Conservation (phyloP, 208 protist genomes). For the Tritrichomonas foetus region DNA sequence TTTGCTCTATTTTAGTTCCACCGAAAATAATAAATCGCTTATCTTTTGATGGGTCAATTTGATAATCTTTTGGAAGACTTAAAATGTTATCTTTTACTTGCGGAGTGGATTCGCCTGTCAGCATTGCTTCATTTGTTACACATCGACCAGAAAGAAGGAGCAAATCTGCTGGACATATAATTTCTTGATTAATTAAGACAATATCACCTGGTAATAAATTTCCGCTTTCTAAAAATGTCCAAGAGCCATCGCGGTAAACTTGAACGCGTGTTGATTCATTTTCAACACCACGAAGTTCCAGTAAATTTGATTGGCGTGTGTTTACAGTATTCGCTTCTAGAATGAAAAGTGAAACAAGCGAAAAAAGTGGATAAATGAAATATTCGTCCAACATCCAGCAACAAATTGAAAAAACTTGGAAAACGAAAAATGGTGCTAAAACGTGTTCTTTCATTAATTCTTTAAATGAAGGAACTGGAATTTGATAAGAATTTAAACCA, state of each 20-base stretch:
- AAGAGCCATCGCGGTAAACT: neutral
- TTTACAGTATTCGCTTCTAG: neutral
- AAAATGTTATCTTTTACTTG: conserved; percentile 47
- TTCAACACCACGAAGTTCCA: neutral
- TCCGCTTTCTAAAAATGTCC: neutral
- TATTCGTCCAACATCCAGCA: conserved; percentile 21
- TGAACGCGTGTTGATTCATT: neutral
- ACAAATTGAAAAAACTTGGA: neutral
- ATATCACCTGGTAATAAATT: conserved; percentile 20
- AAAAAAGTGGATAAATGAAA: neutral
- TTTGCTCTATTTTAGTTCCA: conserved; percentile 30
- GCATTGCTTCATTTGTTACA: conserved; percentile 57
- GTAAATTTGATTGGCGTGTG: neutral
- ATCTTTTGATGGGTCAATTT: neutral
- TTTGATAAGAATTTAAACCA: neutral
- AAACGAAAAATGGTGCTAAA: neutral
- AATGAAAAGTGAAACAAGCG: neutral
- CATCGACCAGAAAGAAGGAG: conserved; percentile 76
- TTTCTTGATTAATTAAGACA: neutral
- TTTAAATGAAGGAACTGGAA: neutral
- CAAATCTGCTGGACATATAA: conserved; percentile 63
- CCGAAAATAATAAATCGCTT: neutral
- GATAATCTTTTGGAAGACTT: neutral
- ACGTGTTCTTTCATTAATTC: neutral
- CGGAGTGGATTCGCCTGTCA: conserved; percentile 60